Base-by-base conservation (phyloP, 768 basidiomycete genomes). In the Leccinum pellstonianum region DNA sequence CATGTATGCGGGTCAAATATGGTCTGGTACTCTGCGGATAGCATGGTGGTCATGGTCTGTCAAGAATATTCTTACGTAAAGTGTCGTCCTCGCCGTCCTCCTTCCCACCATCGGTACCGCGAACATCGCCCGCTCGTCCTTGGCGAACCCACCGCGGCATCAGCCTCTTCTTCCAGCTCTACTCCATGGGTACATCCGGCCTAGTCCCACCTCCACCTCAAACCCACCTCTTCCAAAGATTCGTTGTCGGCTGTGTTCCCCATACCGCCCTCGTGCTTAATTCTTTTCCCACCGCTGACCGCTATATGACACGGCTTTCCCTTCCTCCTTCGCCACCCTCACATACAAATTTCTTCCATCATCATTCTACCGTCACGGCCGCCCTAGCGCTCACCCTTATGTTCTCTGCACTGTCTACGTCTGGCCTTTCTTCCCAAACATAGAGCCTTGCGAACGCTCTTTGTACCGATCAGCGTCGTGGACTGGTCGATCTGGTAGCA, bases 1-100 rank as follows among this genome's bases (percentile, higher is more conserved):
- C 86, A 85, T 4, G 89, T 91, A 0, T 71, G 57, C 1, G 84
- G 76, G 64, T 86, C 80, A 68, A 91, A 88, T 21, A 84, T 73
- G 4, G 86, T 80, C 35, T 68, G 67, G 21, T 70, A 70, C 41
- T 75, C 68, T 52, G 46, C 6, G 12, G 49, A 29, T 29, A 63
- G 38, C 38, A 41, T 67, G 37, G 41, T 55, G 3, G 54, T 50
- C 55, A 48, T 52, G 25, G 25, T 27, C 21, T 17, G 17, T 38
- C 38, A 2, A 17, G 38, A 38, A 38, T 38, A 3, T 38, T 38
- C 38, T 17, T 38, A 38, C 38, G 38, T 41, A 38, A 41, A 17
- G 1, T 41, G 12, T 9, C 38, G 8, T 41, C 8, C 17, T 38
- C 37, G 35, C 31, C 3, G 31, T 31, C 31, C 8, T 64, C 27